Conservation (phyloP, 805 yeast species). For the Sugiyamaella smithiae region DNA sequence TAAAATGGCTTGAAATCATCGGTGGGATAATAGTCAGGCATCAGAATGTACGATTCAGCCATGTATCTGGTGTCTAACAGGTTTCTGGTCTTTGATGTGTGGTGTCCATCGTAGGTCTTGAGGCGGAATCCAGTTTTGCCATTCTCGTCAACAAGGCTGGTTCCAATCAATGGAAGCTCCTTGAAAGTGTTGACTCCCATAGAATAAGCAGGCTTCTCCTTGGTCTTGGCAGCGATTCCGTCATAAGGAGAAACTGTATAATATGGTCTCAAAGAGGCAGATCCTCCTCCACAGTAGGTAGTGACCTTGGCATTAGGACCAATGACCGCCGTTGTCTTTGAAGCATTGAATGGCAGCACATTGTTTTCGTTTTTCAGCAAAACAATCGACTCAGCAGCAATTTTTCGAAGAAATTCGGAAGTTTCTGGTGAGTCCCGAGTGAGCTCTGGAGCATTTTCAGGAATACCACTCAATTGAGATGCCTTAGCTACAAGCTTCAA, state of each 20-base stretch:
- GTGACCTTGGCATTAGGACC: conserved; percentile 58
- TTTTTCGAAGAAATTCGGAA: conserved; percentile 39
- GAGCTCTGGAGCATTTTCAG: conserved; percentile 40
- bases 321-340: conserved; percentile 47
- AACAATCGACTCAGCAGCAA: conserved; percentile 54
- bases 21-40: conserved; percentile 20
- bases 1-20: conserved; percentile 34
- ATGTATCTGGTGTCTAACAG: conserved; percentile 15
- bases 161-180: conserved; percentile 37
- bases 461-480: conserved; percentile 42
- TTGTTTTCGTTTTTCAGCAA: conserved; percentile 52
- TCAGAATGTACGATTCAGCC: conserved; percentile 15
- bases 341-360: conserved; percentile 47
- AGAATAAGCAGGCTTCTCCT: conserved; percentile 30
- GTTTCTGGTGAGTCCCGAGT: conserved; percentile 50
- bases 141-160: conserved; percentile 11
- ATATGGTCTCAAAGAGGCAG: conserved; percentile 51
- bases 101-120: conserved; percentile 12
- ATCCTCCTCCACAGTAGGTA: conserved; percentile 60
- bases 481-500: conserved; percentile 45
- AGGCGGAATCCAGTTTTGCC: conserved; percentile 17
- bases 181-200: conserved; percentile 40
- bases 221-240: conserved; percentile 39
- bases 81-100: conserved; percentile 10
- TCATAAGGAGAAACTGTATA: conserved; percentile 49